Percentiles rank a stretch among this genome's conserved stretches.
Evolutionary conservation across 345 rosid species (phyloP).

Genomic region (Acer campestre): DNA sequence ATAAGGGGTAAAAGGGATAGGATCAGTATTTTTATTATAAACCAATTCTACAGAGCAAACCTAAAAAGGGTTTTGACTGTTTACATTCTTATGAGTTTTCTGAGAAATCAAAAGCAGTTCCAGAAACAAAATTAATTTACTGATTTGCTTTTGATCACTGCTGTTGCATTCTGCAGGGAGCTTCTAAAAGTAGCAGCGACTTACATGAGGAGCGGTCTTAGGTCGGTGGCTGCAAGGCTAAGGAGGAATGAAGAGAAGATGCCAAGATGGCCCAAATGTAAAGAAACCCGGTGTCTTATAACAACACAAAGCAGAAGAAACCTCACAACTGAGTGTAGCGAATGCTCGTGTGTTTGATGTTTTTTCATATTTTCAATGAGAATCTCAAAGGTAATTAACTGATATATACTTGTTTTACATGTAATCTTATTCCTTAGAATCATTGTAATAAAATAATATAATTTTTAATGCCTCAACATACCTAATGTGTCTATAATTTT

Average conservation of each 20-base stretch:
- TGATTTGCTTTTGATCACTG: background rate
- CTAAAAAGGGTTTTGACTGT: background rate
- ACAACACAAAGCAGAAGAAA: slow-evolving; percentile 61
- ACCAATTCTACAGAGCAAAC: too few species aligned
- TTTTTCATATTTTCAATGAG: background rate
- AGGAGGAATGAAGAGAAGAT: slow-evolving; percentile 50
- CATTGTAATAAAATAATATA: background rate
- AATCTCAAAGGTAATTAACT: background rate
- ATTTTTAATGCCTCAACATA: background rate
- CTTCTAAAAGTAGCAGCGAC: slow-evolving; percentile 42
- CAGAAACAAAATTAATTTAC: background rate
- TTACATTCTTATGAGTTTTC: background rate
- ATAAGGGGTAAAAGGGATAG: background rate
- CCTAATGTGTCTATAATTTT: background rate
- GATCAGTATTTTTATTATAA: background rate
- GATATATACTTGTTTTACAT: background rate
- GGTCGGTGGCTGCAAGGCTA: slow-evolving; percentile 53
- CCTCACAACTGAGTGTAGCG: slow-evolving; percentile 44
- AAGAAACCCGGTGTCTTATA: slow-evolving; percentile 61
- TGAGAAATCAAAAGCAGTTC: background rate
- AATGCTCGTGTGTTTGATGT: slow-evolving; percentile 55
- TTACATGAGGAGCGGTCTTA: slow-evolving; percentile 61
- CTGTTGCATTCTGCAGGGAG: slow-evolving; percentile 49
- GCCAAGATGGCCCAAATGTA: slow-evolving; percentile 61
- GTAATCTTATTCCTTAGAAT: background rate